phyloP scores from a whole-genome alignment of 257 asterid genomes.

The Solanum ossicruentum region DNA sequence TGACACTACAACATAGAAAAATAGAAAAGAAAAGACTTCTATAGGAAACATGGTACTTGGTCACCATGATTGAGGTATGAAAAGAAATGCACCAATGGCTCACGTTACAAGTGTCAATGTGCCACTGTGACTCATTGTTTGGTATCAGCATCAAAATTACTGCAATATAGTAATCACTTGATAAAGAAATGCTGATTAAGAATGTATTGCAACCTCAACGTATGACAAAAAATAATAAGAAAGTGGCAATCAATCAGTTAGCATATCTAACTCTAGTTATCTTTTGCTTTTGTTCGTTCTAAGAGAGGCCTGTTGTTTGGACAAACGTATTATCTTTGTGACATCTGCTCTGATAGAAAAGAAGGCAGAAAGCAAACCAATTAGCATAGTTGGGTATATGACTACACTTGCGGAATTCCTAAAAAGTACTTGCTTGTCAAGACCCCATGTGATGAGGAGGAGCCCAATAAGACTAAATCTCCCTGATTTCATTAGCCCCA shows the following conservation, averaged over 20 bases:
- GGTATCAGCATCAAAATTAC: background rate
- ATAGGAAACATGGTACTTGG: background rate
- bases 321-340: constrained; percentile 26
- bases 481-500: constrained; percentile 31
- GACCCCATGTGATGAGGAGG: constrained; percentile 40
- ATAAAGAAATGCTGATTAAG: background rate
- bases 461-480: constrained; percentile 42
- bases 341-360: constrained; percentile 38
- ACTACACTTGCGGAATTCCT: constrained; percentile 8
- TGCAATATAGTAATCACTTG: background rate
- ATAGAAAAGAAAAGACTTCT: background rate
- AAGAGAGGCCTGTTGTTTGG: background rate
- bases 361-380: constrained; percentile 35
- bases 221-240: background rate
- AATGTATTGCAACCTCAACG: background rate
- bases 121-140: background rate
- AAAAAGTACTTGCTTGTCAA: constrained; percentile 11
- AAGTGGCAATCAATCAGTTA: background rate
- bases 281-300: constrained; percentile 9
- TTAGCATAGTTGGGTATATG: constrained; percentile 28
- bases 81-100: background rate
- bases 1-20: background rate
- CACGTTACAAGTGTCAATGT: background rate
- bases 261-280: background rate
- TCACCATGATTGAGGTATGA: background rate